phyloP scores from a whole-genome alignment of 768 basidiomycete species.

The Paxillus ammoniavirescens region DNA sequence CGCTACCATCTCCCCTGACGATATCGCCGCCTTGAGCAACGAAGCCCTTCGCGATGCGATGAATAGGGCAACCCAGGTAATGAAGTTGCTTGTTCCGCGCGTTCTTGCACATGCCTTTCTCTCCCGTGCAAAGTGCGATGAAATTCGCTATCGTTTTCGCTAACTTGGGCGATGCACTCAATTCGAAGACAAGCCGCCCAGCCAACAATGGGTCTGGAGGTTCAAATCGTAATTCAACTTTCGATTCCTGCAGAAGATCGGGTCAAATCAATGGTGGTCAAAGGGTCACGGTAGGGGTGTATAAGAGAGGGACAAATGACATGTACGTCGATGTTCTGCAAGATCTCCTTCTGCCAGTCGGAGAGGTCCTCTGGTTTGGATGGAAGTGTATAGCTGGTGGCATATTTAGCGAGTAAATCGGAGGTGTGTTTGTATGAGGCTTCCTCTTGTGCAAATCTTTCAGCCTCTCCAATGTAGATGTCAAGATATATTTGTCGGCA shows the following conservation, averaged over 20 bases:
- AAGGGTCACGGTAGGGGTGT: neutral
- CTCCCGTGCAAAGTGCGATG: constrained; percentile 44
- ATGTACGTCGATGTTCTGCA: constrained; percentile 42
- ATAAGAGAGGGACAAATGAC: constrained; percentile 9
- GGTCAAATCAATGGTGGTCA: neutral
- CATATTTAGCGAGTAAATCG: constrained; percentile 36
- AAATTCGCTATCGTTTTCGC: constrained; percentile 50
- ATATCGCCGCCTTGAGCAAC: constrained; percentile 56
- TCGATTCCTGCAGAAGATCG: constrained; percentile 23
- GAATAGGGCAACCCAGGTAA: constrained; percentile 44
- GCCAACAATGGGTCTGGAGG: constrained; percentile 38
- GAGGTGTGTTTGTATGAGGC: constrained; percentile 32
- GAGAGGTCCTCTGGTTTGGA: constrained; percentile 36
- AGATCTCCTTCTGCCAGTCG: constrained; percentile 43
- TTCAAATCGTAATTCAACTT: constrained; percentile 31
- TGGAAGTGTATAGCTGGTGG: constrained; percentile 43
- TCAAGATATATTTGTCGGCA: constrained; percentile 35
- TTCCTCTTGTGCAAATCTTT: constrained; percentile 21
- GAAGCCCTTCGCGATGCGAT: constrained; percentile 47
- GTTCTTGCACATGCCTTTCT: constrained; percentile 44
- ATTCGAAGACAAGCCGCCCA: constrained; percentile 41
- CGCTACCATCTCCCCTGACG: constrained; percentile 50
- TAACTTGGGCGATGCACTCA: constrained; percentile 38
- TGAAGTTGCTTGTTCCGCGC: constrained; percentile 44
- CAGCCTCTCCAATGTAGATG: constrained; percentile 40